Conservation (phyloP, 768 basidiomycete species). For the Leccinellum luteum region DNA sequence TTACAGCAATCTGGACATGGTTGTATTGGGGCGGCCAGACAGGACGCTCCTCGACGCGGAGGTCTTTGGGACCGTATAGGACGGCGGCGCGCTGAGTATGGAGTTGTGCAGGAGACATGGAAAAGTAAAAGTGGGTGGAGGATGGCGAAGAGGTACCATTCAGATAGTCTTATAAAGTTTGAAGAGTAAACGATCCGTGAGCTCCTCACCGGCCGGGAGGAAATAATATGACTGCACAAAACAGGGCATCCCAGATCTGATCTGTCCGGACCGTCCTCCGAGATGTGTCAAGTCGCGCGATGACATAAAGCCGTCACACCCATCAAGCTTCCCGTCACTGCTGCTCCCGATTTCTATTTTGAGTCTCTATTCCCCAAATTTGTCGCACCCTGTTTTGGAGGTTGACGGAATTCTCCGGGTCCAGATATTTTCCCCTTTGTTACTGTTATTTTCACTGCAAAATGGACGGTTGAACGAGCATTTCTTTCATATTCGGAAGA, state of each 20-base stretch:
- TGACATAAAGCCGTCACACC: slow-evolving; percentile 30
- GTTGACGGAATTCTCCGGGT: slow-evolving; percentile 10
- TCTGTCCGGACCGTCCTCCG: slow-evolving; percentile 34
- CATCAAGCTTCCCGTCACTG: slow-evolving; percentile 21
- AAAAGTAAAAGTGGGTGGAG: slow-evolving; percentile 17
- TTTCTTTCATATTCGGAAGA: slow-evolving; percentile 16
- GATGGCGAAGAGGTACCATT: slow-evolving; percentile 25
- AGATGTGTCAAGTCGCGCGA: slow-evolving; percentile 18
- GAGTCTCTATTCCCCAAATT: slow-evolving; percentile 22
- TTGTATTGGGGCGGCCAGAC: slow-evolving; percentile 68
- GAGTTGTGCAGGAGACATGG: slow-evolving; percentile 48
- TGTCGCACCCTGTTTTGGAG: slow-evolving; percentile 23
- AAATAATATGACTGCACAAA: slow-evolving; percentile 24
- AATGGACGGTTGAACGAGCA: not conserved
- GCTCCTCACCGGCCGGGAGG: slow-evolving; percentile 25
- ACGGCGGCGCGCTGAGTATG: slow-evolving; percentile 69
- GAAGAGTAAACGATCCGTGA: slow-evolving; percentile 30
- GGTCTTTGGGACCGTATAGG: slow-evolving; percentile 79
- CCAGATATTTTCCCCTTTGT: slow-evolving; percentile 12
- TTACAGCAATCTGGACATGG: slow-evolving; percentile 77
- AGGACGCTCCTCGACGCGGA: slow-evolving; percentile 73
- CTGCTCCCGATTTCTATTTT: slow-evolving; percentile 24
- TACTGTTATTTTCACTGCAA: not conserved
- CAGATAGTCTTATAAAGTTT: slow-evolving; percentile 33
- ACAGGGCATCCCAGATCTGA: slow-evolving; percentile 15